Conservation (phyloP, 352 stramenopile species). For the Phytophthora citrophthora region DNA sequence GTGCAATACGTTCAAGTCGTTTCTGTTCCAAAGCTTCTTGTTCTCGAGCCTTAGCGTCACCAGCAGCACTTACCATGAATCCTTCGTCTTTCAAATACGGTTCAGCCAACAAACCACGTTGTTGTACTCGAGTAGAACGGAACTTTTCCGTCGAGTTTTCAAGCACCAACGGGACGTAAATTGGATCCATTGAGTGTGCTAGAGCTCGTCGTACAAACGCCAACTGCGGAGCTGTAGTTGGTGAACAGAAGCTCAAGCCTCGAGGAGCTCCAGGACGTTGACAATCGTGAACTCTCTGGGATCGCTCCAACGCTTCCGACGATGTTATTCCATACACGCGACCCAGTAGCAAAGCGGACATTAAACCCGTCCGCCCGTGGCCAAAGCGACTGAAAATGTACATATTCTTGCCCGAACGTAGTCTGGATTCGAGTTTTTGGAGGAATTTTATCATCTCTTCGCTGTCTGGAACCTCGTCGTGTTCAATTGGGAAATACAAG, state of each 20-base stretch:
- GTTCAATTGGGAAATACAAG: constrained; percentile 58
- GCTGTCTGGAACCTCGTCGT: constrained; percentile 43
- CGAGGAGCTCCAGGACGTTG: constrained; percentile 33
- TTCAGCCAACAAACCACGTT: constrained; percentile 56
- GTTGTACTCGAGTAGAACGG: constrained; percentile 51
- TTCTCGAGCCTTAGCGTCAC: constrained; percentile 28
- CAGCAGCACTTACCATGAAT: constrained; percentile 59
- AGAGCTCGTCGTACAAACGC: constrained; percentile 51
- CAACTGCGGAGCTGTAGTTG: constrained; percentile 55
- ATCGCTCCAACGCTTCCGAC: constrained; percentile 63
- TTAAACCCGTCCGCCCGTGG: constrained; percentile 73
- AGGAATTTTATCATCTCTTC: constrained; percentile 41
- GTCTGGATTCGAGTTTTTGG: constrained; percentile 47
- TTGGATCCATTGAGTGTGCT: constrained; percentile 55
- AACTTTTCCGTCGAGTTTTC: constrained; percentile 52
- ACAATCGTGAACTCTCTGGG: constrained; percentile 74
- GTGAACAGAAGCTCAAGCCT: constrained; percentile 50
- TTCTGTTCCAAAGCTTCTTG: constrained; percentile 41
- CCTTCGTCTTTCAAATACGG: constrained; percentile 52
- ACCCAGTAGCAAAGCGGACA: constrained; percentile 70
- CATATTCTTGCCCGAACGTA: constrained; percentile 63
- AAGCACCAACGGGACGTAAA: constrained; percentile 66
- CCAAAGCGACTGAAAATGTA: constrained; percentile 80
- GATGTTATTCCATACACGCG: constrained; percentile 71
- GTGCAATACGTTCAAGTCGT: constrained; percentile 48